These are phyloP conservation scores for Sporothrix schenckii DNA, from an alignment of 2,329 filamentous ascomycete species.

Conservation along the genomic window DNA sequence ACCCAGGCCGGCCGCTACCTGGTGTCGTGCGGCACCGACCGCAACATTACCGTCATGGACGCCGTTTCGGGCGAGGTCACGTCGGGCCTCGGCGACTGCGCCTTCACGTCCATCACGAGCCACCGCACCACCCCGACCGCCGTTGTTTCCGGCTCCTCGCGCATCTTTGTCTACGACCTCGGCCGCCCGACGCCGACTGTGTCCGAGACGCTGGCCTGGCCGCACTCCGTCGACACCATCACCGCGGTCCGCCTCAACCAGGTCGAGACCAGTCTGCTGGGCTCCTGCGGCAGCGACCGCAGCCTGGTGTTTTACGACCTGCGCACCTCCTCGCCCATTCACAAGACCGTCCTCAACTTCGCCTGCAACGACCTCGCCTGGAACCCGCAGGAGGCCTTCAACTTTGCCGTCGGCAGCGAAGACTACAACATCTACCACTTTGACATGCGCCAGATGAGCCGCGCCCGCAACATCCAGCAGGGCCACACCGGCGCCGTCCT, in stretches of 20 bases:
- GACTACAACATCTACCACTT: constrained; percentile 94
- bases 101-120: constrained; percentile 64
- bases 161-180: constrained; percentile 36
- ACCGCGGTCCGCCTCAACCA: constrained; percentile 88
- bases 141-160: constrained; percentile 35
- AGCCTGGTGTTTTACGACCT: constrained; percentile 90
- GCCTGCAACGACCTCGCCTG: constrained; percentile 82
- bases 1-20: constrained; percentile 55
- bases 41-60: constrained; percentile 87
- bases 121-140: constrained; percentile 34
- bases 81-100: constrained; percentile 80
- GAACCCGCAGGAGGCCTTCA: constrained; percentile 75
- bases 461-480: constrained; percentile 38
- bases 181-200: constrained; percentile 32
- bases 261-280: constrained; percentile 88
- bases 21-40: constrained; percentile 72
- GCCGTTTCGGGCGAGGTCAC: constrained; percentile 81
- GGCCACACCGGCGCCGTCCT: constrained; percentile 70
- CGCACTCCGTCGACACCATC: constrained; percentile 75
- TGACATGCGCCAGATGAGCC: constrained; percentile 68
- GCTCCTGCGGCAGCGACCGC: constrained; percentile 81
- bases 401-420: constrained; percentile 90
- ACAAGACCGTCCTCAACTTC: constrained; percentile 79
- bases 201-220: constrained; percentile 36
- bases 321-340: constrained; percentile 78